Evolutionary conservation across 2,329 filamentous ascomycete genomes (phyloP), one percentile per base, ranked within the genome.

Genomic region (Monosporascus sp.): DNA sequence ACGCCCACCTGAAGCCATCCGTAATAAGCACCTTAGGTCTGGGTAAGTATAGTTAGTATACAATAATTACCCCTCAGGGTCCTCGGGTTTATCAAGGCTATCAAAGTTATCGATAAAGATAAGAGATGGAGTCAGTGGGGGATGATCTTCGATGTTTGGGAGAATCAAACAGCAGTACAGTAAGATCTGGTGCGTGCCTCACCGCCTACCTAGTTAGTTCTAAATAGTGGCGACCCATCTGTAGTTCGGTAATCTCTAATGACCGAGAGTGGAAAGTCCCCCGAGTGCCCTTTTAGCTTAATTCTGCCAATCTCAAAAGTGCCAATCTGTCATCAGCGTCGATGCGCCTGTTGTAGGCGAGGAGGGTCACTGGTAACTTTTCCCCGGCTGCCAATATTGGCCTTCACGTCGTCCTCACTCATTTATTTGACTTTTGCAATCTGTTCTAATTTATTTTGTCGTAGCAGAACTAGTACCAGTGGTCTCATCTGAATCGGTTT

Each of bases 301-400:
- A 64, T 67, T 65, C 64, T 65, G 64, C 63, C 62, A 52, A 18
- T 38, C 27, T 41, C 38, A 34, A 20, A 62, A 60, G 49, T 54
- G 60, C 60, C 61, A 63, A 57, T 55, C 60, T 63, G 60, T 63
- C 61, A 62, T 61, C 56, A 61, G 48, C 51, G 42, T 48, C 31
- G 50, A 25, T 51, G 31, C 47, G 48, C 24, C 49, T 46, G 27
- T n/a, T n/a, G 27, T 9, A 31, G 27, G 27, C 27, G 27, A 31
- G 27, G 27, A 31, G 27, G 8, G 27, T 31, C 27, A 31, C 27
- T 31, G 27, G 4, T 31, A 31, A 31, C 9, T 11, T 31, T 31
- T 31, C 27, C 5, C 27, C 27, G 1, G 27, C 27, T 14, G 27
- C 27, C 27, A 49, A 48, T 47, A 31, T 44, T 27, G 22, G 34